phyloP scores from a whole-genome alignment of 2,329 filamentous ascomycete species.

The Talaromyces piceae region DNA sequence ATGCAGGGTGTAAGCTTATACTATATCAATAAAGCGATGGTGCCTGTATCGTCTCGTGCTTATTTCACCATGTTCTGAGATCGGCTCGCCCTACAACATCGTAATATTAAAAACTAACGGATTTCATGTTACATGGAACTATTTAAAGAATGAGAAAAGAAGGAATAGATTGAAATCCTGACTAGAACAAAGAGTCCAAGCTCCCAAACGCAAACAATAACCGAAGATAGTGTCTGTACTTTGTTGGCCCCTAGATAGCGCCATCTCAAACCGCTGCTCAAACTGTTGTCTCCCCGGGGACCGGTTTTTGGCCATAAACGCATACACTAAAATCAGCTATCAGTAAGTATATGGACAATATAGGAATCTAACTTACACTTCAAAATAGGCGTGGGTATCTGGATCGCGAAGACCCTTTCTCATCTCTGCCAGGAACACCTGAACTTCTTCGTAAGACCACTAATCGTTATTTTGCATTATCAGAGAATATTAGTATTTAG shows the following conservation, averaged over 20 bases:
- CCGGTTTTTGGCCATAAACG: neutral
- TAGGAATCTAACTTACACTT: slow-evolving; percentile 14
- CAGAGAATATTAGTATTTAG: neutral
- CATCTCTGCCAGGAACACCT: slow-evolving; percentile 18
- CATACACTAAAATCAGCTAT: neutral
- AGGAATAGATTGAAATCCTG: too few species aligned
- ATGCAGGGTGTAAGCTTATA: too few species aligned
- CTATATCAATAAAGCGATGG: too few species aligned
- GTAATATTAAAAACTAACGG: too few species aligned
- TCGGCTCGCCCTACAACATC: too few species aligned
- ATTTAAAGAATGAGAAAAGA: too few species aligned
- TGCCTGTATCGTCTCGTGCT: too few species aligned
- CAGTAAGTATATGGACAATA: slow-evolving; percentile 8
- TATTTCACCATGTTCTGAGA: too few species aligned
- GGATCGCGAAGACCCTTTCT: slow-evolving; percentile 17
- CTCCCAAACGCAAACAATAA: neutral
- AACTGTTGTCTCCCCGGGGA: neutral
- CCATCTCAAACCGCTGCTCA: neutral
- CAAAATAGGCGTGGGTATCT: slow-evolving; percentile 17
- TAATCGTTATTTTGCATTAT: neutral
- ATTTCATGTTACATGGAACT: too few species aligned
- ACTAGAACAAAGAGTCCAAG: too few species aligned
- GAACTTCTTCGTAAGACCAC: slow-evolving; percentile 19
- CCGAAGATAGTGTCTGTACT: too few species aligned
- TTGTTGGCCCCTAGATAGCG: neutral